phyloP scores from a whole-genome alignment of 306 rosid species.

The Prinsepia uniflora region DNA sequence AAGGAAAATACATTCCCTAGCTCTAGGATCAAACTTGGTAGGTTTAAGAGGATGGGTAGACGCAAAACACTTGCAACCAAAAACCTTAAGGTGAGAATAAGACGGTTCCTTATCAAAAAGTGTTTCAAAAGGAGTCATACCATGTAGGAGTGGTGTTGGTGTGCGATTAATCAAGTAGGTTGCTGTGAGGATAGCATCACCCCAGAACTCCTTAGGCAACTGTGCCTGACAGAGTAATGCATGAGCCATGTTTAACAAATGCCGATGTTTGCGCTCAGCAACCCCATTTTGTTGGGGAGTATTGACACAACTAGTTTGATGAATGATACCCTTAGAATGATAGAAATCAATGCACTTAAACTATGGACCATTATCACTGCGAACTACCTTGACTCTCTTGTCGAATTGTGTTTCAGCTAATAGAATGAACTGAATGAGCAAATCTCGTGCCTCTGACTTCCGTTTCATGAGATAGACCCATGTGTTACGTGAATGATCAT shows the following conservation, averaged over 20 bases:
- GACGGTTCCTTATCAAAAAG: background rate
- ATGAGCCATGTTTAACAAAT: too few species aligned
- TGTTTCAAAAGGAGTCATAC: background rate
- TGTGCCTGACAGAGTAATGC: too few species aligned
- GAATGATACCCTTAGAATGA: background rate
- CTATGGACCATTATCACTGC: too few species aligned
- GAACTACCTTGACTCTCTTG: too few species aligned
- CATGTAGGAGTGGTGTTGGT: background rate
- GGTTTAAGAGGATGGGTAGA: background rate
- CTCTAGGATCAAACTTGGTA: background rate
- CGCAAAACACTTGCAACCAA: conserved; percentile 9
- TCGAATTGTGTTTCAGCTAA: too few species aligned
- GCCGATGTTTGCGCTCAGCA: too few species aligned
- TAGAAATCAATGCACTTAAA: too few species aligned
- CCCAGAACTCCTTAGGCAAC: too few species aligned
- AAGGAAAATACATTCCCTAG: background rate
- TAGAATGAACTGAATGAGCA: too few species aligned
- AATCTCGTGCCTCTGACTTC: too few species aligned
- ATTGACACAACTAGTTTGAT: conserved; percentile 9
- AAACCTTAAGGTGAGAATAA: conserved; percentile 5
- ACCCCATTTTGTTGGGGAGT: conserved; percentile 8
- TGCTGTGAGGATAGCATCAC: background rate
- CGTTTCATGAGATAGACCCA: too few species aligned
- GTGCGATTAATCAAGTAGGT: conserved; percentile 1
- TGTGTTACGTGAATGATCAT: too few species aligned